Evolutionary conservation across 2,329 filamentous ascomycete species (phyloP), one percentile per base, ranked within the genome.

Genomic region (Fusarium robinianum): DNA sequence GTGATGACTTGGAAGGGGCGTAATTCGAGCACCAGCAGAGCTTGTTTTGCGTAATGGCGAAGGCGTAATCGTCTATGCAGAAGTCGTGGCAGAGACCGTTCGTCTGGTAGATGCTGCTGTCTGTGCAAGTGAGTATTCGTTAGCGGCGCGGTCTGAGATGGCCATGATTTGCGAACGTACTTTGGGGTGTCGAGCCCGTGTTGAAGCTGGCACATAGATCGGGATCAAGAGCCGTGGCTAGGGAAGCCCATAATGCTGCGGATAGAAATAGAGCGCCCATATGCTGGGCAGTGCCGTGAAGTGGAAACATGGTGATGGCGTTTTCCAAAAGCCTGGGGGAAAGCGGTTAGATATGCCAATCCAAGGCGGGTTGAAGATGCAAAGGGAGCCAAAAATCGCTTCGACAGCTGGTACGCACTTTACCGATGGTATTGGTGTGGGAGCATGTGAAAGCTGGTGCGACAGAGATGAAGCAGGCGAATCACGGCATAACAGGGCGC

Each of bases 11-110:
- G 35, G 72, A 71, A 7, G 88, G 88, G 3, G 75, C 74, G 58
- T 83, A 83, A 63, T 90, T 78, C 24, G 85, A 84, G 64, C 88
- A 92, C 86, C 86, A 92, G 63, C 88, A 92, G 37, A 75, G 67
- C 21, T 80, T 72, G 11, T 68, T 75, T 57, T 88, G 78, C 2
- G 90, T 71, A 33, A 92, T 73, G 53, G 85, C 86, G 50, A 84
- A 88, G 25, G 87, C 85, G 53, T 75, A 87, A 11, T 73, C 57
- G 14, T 63, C 60, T 17, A 67, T 58, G 67, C 88, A 92, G 34
- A 75, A 75, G 34, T 79, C 70, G 35, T 73, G 69, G 63, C 88
- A 92, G 9, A 83, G 75, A 19, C 87, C 87, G 56, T 88, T 83
- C 14, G 85, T 87, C 64, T 90, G 85, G 49, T 68, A 85, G 53